Conservation (phyloP, 2,329 filamentous ascomycete species). For the Endothia cerciana region DNA sequence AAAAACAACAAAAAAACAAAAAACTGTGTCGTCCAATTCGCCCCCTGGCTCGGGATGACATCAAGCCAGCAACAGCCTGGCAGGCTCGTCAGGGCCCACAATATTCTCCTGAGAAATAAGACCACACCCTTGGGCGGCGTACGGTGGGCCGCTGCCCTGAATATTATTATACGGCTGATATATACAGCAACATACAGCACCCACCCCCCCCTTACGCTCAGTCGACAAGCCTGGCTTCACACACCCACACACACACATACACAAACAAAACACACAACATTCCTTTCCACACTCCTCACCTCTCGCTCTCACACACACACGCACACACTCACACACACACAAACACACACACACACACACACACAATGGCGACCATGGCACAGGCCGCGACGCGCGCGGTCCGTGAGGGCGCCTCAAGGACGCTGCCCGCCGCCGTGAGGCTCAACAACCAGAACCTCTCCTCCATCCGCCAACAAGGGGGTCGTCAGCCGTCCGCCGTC, state of each 20-base stretch:
- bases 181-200: not conserved
- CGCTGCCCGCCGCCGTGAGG: not conserved
- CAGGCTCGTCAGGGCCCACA: constrained; percentile 3
- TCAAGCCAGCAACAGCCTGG: constrained; percentile 9
- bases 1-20: not conserved
- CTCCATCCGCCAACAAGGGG: not conserved
- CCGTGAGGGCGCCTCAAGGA: constrained; percentile 1
- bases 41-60: constrained; percentile 13
- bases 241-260: not conserved
- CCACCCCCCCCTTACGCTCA: not conserved
- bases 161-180: not conserved
- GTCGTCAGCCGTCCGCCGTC: not conserved
- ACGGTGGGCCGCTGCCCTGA: constrained; percentile 9
- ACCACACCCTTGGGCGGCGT: constrained; percentile 4
- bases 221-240: not conserved
- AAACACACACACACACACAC: not conserved
- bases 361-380: constrained; percentile 5
- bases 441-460: constrained; percentile 11
- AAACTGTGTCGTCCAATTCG: constrained; percentile 1
- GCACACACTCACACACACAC: not conserved
- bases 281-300: not conserved
- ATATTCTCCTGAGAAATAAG: not conserved
- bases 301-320: not conserved
- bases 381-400: not conserved
- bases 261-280: not conserved